These are phyloP conservation scores for Cinnamomum chago DNA, from an alignment of 164 flowering plant species.

Conservation along the genomic window DNA sequence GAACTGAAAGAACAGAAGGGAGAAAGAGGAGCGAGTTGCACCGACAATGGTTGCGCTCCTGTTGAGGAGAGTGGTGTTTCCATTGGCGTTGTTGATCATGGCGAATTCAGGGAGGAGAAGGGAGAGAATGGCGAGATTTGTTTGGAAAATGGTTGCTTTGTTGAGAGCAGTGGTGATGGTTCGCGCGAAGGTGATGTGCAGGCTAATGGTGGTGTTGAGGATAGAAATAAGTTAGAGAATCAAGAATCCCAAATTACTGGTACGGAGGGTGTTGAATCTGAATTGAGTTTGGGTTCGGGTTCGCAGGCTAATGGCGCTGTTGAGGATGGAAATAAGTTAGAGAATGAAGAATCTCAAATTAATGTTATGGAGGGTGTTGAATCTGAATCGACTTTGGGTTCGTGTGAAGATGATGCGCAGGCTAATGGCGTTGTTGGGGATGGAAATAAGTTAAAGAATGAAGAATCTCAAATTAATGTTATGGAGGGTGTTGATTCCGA, in stretches of 20 bases:
- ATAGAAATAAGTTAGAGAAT: not conserved
- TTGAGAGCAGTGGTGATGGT: not conserved
- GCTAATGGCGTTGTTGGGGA: not conserved
- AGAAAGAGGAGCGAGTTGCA: not conserved
- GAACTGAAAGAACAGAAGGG: conserved; percentile 9
- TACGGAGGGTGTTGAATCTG: not conserved
- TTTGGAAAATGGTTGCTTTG: not conserved
- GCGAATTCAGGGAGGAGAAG: not conserved
- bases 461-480: not conserved
- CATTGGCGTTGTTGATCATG: not conserved
- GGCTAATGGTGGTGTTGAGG: not conserved
- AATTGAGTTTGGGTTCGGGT: too few relatives aligned
- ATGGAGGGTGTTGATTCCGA: not conserved
- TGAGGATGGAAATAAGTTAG: not conserved
- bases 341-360: not conserved
- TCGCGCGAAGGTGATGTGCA: not conserved
- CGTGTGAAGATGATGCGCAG: not conserved
- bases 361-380: not conserved
- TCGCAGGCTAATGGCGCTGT: not conserved
- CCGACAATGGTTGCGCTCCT: not conserved
- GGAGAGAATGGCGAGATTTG: not conserved
- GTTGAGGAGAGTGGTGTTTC: not conserved
- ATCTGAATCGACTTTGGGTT: not conserved
- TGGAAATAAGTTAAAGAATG: not conserved
- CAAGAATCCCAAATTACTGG: not conserved